Evolutionary conservation across 352 stramenopile species (phyloP).

Genomic region (Phytophthora citrophthora): DNA sequence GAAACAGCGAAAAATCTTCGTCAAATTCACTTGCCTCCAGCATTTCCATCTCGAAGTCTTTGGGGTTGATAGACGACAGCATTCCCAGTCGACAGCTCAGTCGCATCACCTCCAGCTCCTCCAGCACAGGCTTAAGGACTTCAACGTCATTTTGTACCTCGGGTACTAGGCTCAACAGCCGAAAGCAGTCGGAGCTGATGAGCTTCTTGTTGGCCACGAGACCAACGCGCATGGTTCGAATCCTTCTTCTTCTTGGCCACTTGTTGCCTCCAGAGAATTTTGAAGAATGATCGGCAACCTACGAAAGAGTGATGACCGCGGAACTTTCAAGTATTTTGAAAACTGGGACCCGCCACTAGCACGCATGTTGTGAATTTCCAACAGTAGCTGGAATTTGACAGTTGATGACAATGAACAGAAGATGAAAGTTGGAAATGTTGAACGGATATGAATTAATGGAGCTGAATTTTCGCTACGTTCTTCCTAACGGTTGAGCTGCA

Average conservation of each 20-base stretch:
- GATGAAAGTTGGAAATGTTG: neutral
- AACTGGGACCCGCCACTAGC: constrained; percentile 10
- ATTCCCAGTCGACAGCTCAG: constrained; percentile 63
- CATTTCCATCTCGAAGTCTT: constrained; percentile 66
- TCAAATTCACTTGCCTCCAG: constrained; percentile 65
- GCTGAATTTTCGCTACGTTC: neutral
- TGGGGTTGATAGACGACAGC: constrained; percentile 47
- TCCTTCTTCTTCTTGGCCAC: constrained; percentile 7
- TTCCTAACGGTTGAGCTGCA: constrained; percentile 1
- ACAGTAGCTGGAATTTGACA: constrained; percentile 1
- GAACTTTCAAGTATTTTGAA: neutral
- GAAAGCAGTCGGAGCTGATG: constrained; percentile 53
- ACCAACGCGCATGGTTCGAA: constrained; percentile 21
- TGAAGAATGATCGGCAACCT: constrained; percentile 7
- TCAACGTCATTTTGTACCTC: constrained; percentile 74
- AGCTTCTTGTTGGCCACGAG: constrained; percentile 23
- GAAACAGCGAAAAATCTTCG: constrained; percentile 63
- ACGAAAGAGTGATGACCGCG: too few species aligned
- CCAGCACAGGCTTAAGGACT: constrained; percentile 71
- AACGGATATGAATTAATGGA: neutral
- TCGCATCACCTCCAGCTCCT: constrained; percentile 73
- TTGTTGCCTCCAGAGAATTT: constrained; percentile 16
- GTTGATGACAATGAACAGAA: constrained; percentile 11
- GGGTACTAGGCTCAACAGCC: constrained; percentile 53
- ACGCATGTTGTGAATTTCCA: neutral